Evolutionary conservation across 257 asterid species (phyloP), one percentile per base, ranked within the genome.

Genomic region (Mentha longifolia): DNA sequence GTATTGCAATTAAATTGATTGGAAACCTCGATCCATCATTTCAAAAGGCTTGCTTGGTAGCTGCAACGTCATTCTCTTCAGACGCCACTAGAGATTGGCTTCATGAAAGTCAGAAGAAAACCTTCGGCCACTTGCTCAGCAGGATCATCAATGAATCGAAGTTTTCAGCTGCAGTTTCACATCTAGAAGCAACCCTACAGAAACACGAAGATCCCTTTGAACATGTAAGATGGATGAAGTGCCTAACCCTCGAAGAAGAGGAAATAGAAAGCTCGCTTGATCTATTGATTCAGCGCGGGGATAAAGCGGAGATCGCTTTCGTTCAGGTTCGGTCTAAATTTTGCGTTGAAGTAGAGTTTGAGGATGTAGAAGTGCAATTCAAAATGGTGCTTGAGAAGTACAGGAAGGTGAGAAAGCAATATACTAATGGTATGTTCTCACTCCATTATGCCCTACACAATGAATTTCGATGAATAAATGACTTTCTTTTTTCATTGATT

Each of bases 21-120:
- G 92, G 88, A 64, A 84, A 86, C 73, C 74, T 47, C 20, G 90
- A 89, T 76, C 83, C 85, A 12, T 71, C 62, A 0, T 89, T 86
- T 71, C 92, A 85, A 37, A 92, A 86, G 79, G 95, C 98, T 54
- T 87, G 92, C 71, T 81, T 89, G 85, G 87, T 89, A 67, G 92
- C 92, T 45, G 88, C 96, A 62, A 64, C 41, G 49, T 77, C 86
- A 59, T 63, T 63, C 19, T 72, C 87, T 41, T 67, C 83, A 28
- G 70, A 54, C 28, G 55, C 67, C 14, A 52, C 68, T 22, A 65
- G 58, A 55, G 69, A 82, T 25, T 76, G 87, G 85, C 89, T 87
- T 22, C 45, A 39, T 47, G 9, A 71, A 30, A 76, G 71, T 72
- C 95, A 86, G 83, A 76, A 28, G 46, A 33, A 64, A 63, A 76